Conservation (phyloP, 768 basidiomycete genomes). For the Lactarius pseudohatsudake region DNA sequence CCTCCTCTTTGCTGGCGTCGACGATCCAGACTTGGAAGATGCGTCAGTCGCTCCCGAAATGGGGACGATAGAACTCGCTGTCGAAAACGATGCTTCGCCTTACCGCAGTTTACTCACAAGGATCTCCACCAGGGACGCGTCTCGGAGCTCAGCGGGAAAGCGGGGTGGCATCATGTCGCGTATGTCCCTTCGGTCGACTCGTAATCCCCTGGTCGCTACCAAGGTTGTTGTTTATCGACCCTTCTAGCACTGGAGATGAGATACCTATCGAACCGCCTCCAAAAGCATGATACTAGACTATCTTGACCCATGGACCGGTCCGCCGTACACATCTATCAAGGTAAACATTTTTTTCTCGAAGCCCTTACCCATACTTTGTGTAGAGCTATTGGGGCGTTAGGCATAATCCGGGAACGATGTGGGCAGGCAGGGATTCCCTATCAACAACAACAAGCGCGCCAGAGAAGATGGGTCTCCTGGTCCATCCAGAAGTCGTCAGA, state of each 20-base stretch:
- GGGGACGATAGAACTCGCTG: slow-evolving; percentile 2
- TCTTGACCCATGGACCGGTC: no score
- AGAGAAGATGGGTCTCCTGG: no score
- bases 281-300: no score
- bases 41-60: no score
- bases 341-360: not conserved
- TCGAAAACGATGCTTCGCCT: no score
- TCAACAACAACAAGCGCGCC: slow-evolving; percentile 11
- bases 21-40: no score
- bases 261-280: no score
- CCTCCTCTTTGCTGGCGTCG: no score
- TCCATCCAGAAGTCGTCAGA: not conserved
- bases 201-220: not conserved
- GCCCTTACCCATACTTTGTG: not conserved
- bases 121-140: not conserved
- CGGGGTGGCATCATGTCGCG: slow-evolving; percentile 9
- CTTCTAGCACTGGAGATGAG: no score
- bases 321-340: not conserved
- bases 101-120: no score
- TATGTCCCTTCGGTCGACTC: not conserved
- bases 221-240: no score
- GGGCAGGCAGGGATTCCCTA: not conserved
- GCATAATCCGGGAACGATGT: slow-evolving; percentile 4
- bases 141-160: slow-evolving; percentile 4
- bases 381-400: slow-evolving; percentile 19